A percentile compares a stretch with the other conserved stretches of the same genome.
phyloP scores from a whole-genome alignment of 306 rosid genomes.

The Casuarina cunninghamiana region DNA sequence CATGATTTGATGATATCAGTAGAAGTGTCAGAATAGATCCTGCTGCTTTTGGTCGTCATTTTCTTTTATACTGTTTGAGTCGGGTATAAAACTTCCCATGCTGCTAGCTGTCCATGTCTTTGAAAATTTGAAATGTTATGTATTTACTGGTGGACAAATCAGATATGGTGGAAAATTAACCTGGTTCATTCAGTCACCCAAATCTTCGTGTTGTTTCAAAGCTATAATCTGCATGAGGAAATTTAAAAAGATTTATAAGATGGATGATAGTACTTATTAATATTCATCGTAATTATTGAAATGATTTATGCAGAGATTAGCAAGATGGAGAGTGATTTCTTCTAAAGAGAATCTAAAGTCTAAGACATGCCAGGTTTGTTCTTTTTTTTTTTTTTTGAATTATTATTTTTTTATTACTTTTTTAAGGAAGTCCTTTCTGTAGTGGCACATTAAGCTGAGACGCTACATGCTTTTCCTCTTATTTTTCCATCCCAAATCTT shows the following conservation, averaged over 20 bases:
- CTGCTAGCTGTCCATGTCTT: not conserved
- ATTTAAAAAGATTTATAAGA: not conserved
- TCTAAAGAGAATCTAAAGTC: constrained; percentile 30
- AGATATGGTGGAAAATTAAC: not conserved
- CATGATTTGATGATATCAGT: not conserved
- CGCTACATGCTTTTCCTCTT: not conserved
- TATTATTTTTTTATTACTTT: not conserved
- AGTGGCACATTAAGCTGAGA: not conserved
- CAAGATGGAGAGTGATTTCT: constrained; percentile 61
- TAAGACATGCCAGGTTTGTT: constrained; percentile 64
- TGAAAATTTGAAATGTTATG: not conserved
- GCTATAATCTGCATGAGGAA: not conserved
- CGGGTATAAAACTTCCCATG: not conserved
- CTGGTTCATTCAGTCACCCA: not conserved
- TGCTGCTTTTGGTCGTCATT: not conserved
- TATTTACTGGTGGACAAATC: not conserved
- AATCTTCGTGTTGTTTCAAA: not conserved
- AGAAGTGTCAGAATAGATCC: not conserved
- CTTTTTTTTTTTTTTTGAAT: not conserved
- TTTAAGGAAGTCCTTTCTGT: not conserved
- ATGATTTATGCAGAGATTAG: constrained; percentile 53
- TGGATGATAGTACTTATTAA: not conserved
- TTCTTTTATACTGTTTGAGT: not conserved
- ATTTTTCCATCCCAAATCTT: not conserved
- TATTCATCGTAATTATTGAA: constrained; percentile 12